Base-by-base conservation (phyloP, 768 basidiomycete genomes). In the Piloderma croceum region DNA sequence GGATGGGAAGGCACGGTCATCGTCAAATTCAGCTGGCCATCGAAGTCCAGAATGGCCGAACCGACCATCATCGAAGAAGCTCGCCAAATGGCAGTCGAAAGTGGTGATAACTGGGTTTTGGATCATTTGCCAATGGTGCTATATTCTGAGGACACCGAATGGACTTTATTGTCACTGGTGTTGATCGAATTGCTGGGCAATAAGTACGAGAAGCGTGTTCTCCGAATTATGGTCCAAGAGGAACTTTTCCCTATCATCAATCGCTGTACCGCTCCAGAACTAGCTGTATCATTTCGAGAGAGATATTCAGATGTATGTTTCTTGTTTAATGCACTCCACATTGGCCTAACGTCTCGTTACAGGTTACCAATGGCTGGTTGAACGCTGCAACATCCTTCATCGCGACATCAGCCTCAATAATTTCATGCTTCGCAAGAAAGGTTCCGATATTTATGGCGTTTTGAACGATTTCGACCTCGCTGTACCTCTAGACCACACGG, bases 381-480 rank as follows among this genome's bases (percentile, higher is more conserved):
- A 49, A 19, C 24, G 7, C 2, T 31, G 38, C 13, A n/a, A 36
- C 4, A 29, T 63, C 17, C 41, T 65, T 19, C 60, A 65, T 42
- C 44, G 56, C 25, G 54, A 65, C 40, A 38, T 65, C 36, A 59
- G 63, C 45, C 50, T 55, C 18, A 52, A 51, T 39, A 62, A 60
- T 38, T 39, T 63, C n/a, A 60, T 62, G 60, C 51, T 57, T 31
- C 36, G 43, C 22, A 24, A 32, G 5, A 27, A 49, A 35, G 44
- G 41, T 6, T 44, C 29, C 11, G n/a, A 7, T 4, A 44, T 47
- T 9, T 39, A 45, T 17, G 60, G 59, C 2, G 48, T 60, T 9
- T 46, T 61, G 9, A 48, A 54, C 36, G 61, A 62, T 39, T 60
- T 53, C 48, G 59, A 62, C 36, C 50, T 53, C 6, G 24, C 21